A percentile compares a stretch with the other conserved stretches of the same genome.
These are phyloP conservation scores for Penicillium griseofulvum DNA, from an alignment of 2,329 filamentous ascomycete species.

Conservation along the genomic window DNA sequence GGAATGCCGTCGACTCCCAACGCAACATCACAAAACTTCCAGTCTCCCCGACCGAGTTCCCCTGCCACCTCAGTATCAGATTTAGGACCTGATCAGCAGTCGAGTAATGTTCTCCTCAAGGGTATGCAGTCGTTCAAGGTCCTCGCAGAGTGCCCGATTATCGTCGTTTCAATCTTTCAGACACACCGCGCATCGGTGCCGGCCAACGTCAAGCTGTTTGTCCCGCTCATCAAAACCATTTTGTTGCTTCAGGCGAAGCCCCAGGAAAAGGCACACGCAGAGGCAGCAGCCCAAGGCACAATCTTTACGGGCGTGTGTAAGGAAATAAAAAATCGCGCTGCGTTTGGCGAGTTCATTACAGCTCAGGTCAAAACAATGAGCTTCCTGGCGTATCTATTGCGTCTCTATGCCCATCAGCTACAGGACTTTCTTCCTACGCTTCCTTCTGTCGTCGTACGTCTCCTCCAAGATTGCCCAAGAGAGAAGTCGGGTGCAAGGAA, in stretches of 20 bases:
- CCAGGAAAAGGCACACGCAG: constrained; percentile 85
- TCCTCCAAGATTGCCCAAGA: constrained; percentile 88
- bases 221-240: constrained; percentile 89
- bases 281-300: constrained; percentile 73
- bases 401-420: constrained; percentile 82
- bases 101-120: constrained; percentile 75
- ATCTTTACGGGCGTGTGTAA: constrained; percentile 92
- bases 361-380: constrained; percentile 99
- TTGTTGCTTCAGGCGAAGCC: constrained; percentile 85
- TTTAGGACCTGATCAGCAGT: constrained; percentile 77
- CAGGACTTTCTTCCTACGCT: constrained; percentile 82
- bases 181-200: constrained; percentile 77
- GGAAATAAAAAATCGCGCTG: constrained; percentile 86
- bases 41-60: constrained; percentile 85
- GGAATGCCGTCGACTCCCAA: constrained; percentile 53
- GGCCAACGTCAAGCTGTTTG: constrained; percentile 85
- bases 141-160: constrained; percentile 94
- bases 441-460: constrained; percentile 82
- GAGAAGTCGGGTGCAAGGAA: constrained; percentile 94
- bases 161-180: constrained; percentile 97
- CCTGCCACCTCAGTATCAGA: constrained; percentile 79
- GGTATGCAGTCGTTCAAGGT: constrained; percentile 99
- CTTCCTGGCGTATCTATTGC: constrained; percentile 87
- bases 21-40: constrained; percentile 63
- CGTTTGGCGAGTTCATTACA: constrained; percentile 96